Evolutionary conservation across 495 filamentous ascomycete species (phyloP).

Genomic region (Jackrogersella minutella): DNA sequence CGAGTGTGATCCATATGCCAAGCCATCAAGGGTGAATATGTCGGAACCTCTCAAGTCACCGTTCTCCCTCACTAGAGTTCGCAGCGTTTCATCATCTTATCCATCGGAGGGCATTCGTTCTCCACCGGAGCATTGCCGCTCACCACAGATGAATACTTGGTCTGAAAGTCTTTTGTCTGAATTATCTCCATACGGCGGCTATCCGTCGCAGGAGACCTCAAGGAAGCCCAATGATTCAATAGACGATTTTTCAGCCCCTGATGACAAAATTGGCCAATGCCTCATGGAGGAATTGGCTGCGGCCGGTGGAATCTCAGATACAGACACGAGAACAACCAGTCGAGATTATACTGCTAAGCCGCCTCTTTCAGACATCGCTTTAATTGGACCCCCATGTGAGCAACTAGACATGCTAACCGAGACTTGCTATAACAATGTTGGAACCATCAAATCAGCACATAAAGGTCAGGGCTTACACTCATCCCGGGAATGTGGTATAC

Average conservation of each 20-base stretch:
- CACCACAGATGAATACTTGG: constrained; percentile 30
- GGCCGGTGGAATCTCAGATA: constrained; percentile 26
- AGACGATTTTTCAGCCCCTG: not conserved
- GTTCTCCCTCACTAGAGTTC: constrained; percentile 2
- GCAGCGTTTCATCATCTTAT: constrained; percentile 42
- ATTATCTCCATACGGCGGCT: constrained; percentile 18
- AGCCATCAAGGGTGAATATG: not conserved
- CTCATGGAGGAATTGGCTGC: constrained; percentile 36
- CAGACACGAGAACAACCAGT: constrained; percentile 29
- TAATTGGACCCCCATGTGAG: not conserved
- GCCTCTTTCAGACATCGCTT: constrained; percentile 21
- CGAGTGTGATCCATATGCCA: not conserved
- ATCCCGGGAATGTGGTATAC: not conserved
- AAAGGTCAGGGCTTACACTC: not conserved
- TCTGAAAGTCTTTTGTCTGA: constrained; percentile 24
- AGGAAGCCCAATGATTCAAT: constrained; percentile 5
- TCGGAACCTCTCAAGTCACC: not conserved
- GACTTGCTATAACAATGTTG: no score
- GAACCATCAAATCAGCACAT: no score
- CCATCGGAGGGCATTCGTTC: constrained; percentile 46
- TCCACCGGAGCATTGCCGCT: constrained; percentile 14
- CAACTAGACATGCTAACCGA: not conserved
- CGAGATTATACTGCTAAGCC: constrained; percentile 10
- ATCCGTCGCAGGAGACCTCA: constrained; percentile 7
- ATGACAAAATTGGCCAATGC: constrained; percentile 14